Base-by-base conservation (phyloP, 192 early-diverging fungal species). In the Umbelopsis ramanniana region DNA sequence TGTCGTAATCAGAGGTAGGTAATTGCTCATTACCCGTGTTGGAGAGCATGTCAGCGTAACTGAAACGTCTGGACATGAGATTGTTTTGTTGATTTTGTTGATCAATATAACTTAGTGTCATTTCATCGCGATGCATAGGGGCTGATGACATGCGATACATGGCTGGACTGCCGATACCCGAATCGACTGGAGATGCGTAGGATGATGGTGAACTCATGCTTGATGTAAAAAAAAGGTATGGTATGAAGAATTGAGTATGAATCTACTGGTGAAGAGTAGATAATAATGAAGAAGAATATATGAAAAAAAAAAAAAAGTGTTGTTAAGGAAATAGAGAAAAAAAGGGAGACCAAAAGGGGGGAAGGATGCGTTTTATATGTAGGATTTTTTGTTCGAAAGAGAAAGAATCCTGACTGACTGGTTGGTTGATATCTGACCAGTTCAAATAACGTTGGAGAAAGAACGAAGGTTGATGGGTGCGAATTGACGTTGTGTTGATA, bases 41-140 rank as follows among this genome's bases (percentile, higher is more conserved):
- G n/a, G 76, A 77, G 0, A 77, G 9, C 66, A 77, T 57, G 22
- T 68, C 72, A 6, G 76, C 29, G 22, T 72, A 77, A 60, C 71
- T 77, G 54, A 77, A 77, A 9, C 70, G 71, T 50, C 70, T 50
- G 6, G 48, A 50, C 48, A 50, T 50, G 48, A 21, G 52, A 11
- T 48, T 17, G 17, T 52, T 68, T 9, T 70, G 47, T 22, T 35
- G 57, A 60, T 60, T 15, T 37, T 37, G 29, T 29, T 63, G 33
- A 33, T 35, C 33, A 15, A 63, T 63, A 15, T 63, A 37, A 35
- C 52, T 17, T 52, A 26, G 6, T 45, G n/a, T 26, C 37, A 69
- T 54, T 35, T 68, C 21, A 43, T 63, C 12, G 43, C 45, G 14
- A 15, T 22, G 33, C 33, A 50, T 15, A 47, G 67, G 54, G 48